These are phyloP conservation scores for Cordyceps militaris DNA, from an alignment of 2,329 filamentous ascomycete genomes.

Conservation along the genomic window DNA sequence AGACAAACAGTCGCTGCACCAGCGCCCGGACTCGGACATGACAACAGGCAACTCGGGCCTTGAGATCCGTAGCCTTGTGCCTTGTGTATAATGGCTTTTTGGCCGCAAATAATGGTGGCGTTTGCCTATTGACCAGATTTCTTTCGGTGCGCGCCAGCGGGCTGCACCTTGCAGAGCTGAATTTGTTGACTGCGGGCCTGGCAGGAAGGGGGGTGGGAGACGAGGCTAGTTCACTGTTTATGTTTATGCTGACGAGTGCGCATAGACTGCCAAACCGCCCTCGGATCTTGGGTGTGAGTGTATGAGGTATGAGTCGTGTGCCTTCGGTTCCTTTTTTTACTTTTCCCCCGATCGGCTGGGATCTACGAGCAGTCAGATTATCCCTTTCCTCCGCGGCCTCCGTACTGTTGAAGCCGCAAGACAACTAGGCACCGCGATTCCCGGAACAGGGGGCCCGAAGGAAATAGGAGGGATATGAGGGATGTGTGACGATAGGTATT, in stretches of 20 bases:
- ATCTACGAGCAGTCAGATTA: neutral
- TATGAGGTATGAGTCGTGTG: neutral
- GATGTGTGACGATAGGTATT: neutral
- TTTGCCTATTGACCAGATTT: neutral
- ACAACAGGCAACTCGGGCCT: neutral
- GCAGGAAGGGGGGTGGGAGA: neutral
- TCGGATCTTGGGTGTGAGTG: neutral
- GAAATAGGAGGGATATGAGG: neutral
- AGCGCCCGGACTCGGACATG: neutral
- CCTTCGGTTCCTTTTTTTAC: neutral
- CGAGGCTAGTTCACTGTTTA: neutral
- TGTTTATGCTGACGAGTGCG: neutral
- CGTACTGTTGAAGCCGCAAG: neutral
- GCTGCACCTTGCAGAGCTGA: slow-evolving; percentile 9
- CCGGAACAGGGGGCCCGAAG: slow-evolving; percentile 5
- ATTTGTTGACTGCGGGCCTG: slow-evolving; percentile 7
- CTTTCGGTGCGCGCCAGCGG: neutral
- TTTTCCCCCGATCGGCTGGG: neutral
- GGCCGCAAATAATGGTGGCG: neutral
- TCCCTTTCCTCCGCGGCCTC: neutral
- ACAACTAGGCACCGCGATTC: neutral
- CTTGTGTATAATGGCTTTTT: neutral
- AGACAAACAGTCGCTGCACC: slow-evolving; percentile 5
- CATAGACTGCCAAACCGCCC: neutral
- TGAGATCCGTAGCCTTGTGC: neutral